Evolutionary conservation across 2,329 filamentous ascomycete genomes (phyloP), one percentile per base, ranked within the genome.

Genomic region (Paracoccidioides lutzii): DNA sequence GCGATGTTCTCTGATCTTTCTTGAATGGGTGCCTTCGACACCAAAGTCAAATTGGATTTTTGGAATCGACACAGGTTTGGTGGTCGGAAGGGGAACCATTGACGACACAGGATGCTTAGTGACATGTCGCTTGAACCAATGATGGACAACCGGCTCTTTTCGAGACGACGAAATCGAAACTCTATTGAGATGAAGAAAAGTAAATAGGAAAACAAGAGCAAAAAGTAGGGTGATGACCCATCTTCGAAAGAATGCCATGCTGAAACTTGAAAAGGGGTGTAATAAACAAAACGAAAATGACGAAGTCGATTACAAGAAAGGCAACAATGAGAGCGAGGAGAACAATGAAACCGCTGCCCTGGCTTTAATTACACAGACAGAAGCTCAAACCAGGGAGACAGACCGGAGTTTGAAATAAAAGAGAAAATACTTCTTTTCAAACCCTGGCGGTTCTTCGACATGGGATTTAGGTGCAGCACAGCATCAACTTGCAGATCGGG

Each of bases 1-100:
- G 50, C 76, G 69, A 56, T 64, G 60, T 42, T 72, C 64, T 38
- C 75, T 70, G 56, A 67, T 63, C 53, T 68, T 65, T 59, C 64
- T 70, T 15, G 63, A 64, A 22, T 61, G 54, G 28, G 33, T 30
- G 8, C 59, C 58, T 56, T 68, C 66, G 7, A 52, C 8, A n/a
- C 33, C 53, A 49, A 69, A 69, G 1, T 55, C 40, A 51, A 64
- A 57, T 56, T 69, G 67, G 12, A 69, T 58, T 15, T 57, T 61
- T 4, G 66, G 64, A 46, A 69, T 60, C 2, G 52, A 10, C 12
- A 59, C 59, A 3, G 65, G 60, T 32, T 57, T 44, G 5, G 61
- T 61, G 2, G 58, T 59, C 10, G 63, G 66, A 15, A 67, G 56
- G 9, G 59, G 57, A 14, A 60, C 61, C 51, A 62, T 55, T 14